Evolutionary conservation across 2,329 filamentous ascomycete genomes (phyloP).

Genomic region (Scortechinia acanthostroma): DNA sequence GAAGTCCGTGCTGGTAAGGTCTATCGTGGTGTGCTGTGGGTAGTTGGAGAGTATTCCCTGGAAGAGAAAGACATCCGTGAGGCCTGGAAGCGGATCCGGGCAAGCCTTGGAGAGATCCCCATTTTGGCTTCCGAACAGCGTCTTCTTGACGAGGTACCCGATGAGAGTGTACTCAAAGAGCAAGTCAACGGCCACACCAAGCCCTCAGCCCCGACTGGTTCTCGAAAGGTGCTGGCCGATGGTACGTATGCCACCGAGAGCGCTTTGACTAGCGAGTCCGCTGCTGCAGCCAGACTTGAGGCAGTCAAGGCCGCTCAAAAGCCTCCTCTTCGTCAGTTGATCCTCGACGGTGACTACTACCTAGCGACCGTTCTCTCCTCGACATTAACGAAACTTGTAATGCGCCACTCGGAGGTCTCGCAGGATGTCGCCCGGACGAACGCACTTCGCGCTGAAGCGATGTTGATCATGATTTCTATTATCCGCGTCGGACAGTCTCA

Average conservation of each 20-base stretch:
- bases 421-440: conserved; percentile 81
- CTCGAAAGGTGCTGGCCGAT: conserved; percentile 85
- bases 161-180: conserved; percentile 45
- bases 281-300: conserved; percentile 82
- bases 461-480: conserved; percentile 99
- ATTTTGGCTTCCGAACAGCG: conserved; percentile 93
- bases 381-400: conserved; percentile 91
- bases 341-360: conserved; percentile 96
- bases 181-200: conserved; percentile 79
- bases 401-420: conserved; percentile 93
- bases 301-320: conserved; percentile 96
- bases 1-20: conserved; percentile 96
- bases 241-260: conserved; percentile 97
- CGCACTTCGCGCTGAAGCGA: conserved; percentile 87
- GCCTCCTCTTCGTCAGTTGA: conserved; percentile 85
- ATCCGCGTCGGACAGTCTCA: conserved; percentile 97
- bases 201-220: conserved; percentile 69
- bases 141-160: conserved; percentile 77
- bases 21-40: conserved; percentile 93
- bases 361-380: conserved; percentile 90
- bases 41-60: conserved; percentile 91
- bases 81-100: conserved; percentile 91
- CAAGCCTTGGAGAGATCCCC: conserved; percentile 91
- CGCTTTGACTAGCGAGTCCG: conserved; percentile 85
- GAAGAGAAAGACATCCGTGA: conserved; percentile 91